Conservation (phyloP, 352 stramenopile species). For the Pythium angustatum region DNA sequence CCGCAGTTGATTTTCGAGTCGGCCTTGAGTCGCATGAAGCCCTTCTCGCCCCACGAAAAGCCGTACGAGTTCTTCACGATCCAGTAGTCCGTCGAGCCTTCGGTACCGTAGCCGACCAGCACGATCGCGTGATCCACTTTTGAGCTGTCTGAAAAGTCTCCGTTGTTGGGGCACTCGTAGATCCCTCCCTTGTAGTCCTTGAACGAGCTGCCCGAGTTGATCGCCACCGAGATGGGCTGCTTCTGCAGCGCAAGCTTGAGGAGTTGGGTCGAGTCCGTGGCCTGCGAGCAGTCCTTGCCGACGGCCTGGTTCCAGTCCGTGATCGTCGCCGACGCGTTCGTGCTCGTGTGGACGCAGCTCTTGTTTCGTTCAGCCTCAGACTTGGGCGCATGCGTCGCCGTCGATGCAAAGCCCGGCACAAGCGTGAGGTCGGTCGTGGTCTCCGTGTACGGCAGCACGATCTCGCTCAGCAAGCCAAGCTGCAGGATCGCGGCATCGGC, state of each 20-base stretch:
- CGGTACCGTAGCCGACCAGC: conserved; percentile 65
- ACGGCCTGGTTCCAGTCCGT: conserved; percentile 67
- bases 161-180: conserved; percentile 71
- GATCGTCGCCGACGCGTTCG: conserved; percentile 61
- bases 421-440: conserved; percentile 45
- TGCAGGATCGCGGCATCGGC: conserved; percentile 52
- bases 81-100: conserved; percentile 55
- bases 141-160: conserved; percentile 56
- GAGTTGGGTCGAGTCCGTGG: conserved; percentile 47
- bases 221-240: conserved; percentile 74
- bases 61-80: conserved; percentile 86
- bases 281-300: conserved; percentile 44
- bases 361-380: conserved; percentile 31
- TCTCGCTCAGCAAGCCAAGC: conserved; percentile 56
- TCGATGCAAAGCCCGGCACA: conserved; percentile 32
- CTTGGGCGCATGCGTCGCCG: conserved; percentile 17
- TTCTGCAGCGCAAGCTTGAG: conserved; percentile 69
- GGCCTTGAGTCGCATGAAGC: conserved; percentile 56
- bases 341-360: conserved; percentile 41
- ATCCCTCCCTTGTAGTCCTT: conserved; percentile 82
- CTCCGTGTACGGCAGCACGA: conserved; percentile 68
- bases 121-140: conserved; percentile 68
- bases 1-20: conserved; percentile 80
- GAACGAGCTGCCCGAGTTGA: conserved; percentile 77
- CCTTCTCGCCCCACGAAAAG: conserved; percentile 61